Conservation (phyloP, 768 basidiomycete genomes). For the Nidularia pulvinata region DNA sequence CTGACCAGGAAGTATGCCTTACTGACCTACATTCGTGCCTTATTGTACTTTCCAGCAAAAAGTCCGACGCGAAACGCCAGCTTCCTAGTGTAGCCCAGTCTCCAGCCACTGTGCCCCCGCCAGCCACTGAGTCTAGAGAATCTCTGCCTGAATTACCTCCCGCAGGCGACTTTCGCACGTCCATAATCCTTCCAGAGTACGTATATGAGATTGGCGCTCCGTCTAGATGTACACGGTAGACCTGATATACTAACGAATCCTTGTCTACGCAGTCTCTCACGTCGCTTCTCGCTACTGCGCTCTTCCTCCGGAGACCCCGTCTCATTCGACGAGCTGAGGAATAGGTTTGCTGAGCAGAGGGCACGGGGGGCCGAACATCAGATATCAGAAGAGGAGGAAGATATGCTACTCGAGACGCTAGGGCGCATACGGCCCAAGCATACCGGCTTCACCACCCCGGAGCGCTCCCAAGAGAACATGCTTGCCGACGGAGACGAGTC, state of each 20-base stretch:
- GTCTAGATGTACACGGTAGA: background rate
- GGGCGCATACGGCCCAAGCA: constrained; percentile 40
- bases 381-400: constrained; percentile 82
- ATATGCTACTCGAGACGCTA: constrained; percentile 79
- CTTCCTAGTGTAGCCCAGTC: constrained; percentile 24
- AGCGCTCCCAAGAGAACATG: constrained; percentile 32
- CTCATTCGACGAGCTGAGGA: constrained; percentile 61
- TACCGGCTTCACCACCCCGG: constrained; percentile 18
- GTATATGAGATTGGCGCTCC: constrained; percentile 17
- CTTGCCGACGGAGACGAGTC: constrained; percentile 26
- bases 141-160: constrained; percentile 61
- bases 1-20: constrained; percentile 12
- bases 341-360: constrained; percentile 75
- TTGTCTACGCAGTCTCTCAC: constrained; percentile 59
- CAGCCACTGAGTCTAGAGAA: constrained; percentile 29
- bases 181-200: constrained; percentile 84
- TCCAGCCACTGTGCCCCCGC: constrained; percentile 19
- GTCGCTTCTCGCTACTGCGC: constrained; percentile 80
- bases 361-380: constrained; percentile 66
- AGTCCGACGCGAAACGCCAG: constrained; percentile 67
- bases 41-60: constrained; percentile 53
- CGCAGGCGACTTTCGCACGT: constrained; percentile 80
- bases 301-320: constrained; percentile 66
- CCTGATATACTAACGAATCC: constrained; percentile 5
- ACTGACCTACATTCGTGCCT: constrained; percentile 17